Base-by-base conservation (phyloP, 257 asterid genomes). In the Scutellaria barbata region DNA sequence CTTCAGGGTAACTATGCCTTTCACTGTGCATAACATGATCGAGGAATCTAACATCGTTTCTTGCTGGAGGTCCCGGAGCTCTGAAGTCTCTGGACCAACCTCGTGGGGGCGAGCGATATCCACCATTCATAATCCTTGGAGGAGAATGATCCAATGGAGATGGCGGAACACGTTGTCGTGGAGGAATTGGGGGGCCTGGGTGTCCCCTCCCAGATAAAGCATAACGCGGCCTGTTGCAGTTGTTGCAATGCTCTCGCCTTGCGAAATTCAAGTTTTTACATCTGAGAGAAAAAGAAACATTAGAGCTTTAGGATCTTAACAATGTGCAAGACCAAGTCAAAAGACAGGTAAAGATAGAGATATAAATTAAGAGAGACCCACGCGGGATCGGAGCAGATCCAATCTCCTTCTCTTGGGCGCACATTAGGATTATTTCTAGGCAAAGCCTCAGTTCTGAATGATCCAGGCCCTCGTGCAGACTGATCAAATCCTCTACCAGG, bases 231-330 rank as follows among this genome's bases (percentile, higher is more conserved):
- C 73, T 90, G 85, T 84, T 85, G 85, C 98, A 93, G 84, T 82
- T 90, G 89, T 90, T 93, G 61, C 97, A 93, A 76, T 74, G 77
- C 60, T 93, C 97, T 52, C 98, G 86, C 77, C 98, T 82, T 10
- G 97, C 97, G 43, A 93, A 90, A 82, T 93, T 93, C 85, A 93
- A 77, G 78, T 93, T 93, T 76, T 86, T 89, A 68, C 98, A 92
- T 69, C 96, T 92, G 85, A 58, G 37, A 73, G 69, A 71, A 14
- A 5, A 25, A 12, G 46, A 47, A 43, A 66, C 17, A 50, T 55
- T 30, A 4, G 35, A 30, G 35, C 35, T 30, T 30, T 20, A 9
- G 59, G 18, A 18, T 13, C 14, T 16, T 50, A 57, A 62, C 10
- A 68, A 63, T 17, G 57, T 16, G 16, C 42, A 72, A 37, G 43